phyloP scores from a whole-genome alignment of 495 filamentous ascomycete species.

The Penicillium antarcticum region DNA sequence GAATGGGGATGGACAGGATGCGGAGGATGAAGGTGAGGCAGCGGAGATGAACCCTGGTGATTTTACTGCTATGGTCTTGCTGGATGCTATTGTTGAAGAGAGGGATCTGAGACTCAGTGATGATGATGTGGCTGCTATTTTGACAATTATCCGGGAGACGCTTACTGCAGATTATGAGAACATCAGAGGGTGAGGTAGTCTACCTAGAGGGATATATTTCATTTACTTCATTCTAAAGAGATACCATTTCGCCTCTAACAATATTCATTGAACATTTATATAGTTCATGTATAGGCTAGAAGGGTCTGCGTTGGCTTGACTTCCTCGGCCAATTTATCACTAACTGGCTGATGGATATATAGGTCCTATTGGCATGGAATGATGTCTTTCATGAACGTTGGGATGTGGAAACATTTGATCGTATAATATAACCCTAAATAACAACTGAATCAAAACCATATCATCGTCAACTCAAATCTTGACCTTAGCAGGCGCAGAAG shows the following conservation, averaged over 20 bases:
- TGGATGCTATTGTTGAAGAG: constrained; percentile 46
- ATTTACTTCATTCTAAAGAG: not conserved
- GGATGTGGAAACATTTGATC: too few species aligned
- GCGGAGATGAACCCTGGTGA: constrained; percentile 20
- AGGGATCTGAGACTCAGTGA: constrained; percentile 36
- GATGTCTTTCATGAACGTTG: too few species aligned
- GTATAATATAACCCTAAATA: too few species aligned
- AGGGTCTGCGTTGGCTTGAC: too few species aligned
- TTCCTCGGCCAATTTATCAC: too few species aligned
- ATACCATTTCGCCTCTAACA: not conserved
- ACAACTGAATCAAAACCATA: too few species aligned
- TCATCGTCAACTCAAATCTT: constrained; percentile 22
- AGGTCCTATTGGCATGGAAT: too few species aligned
- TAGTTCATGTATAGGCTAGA: too few species aligned
- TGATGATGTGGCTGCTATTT: constrained; percentile 33
- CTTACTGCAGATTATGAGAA: constrained; percentile 21
- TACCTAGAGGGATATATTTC: not conserved
- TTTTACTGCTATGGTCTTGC: constrained; percentile 36
- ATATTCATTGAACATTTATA: too few species aligned
- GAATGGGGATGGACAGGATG: constrained; percentile 18
- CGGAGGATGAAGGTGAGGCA: constrained; percentile 19
- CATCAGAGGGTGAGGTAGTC: not conserved
- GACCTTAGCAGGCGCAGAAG: constrained; percentile 26
- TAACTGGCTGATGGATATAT: too few species aligned
- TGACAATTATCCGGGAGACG: constrained; percentile 36